Evolutionary conservation across 176 grass and related monocot genomes (phyloP).

Genomic region (Oryza glaberrima): DNA sequence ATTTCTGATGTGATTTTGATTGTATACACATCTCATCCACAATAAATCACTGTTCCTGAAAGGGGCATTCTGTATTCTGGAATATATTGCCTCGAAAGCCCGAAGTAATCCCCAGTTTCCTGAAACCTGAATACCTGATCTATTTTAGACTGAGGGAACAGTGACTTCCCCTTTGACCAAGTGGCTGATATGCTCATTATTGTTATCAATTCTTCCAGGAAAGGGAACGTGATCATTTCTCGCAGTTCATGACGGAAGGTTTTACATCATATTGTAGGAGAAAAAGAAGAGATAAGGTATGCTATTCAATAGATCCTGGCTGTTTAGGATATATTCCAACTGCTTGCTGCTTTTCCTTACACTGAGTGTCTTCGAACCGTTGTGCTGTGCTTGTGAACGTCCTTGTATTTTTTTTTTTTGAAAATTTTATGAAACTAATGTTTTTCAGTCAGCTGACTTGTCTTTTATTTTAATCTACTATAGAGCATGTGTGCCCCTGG

Average conservation of each 20-base stretch:
- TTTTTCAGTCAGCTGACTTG: background rate
- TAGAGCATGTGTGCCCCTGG: background rate
- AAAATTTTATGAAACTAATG: constrained; percentile 5
- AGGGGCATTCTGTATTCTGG: constrained; percentile 8
- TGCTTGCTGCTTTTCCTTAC: constrained; percentile 20
- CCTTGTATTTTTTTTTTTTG: background rate
- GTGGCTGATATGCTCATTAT: background rate
- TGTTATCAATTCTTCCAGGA: constrained; percentile 55
- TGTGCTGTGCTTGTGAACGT: background rate
- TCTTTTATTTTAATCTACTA: background rate
- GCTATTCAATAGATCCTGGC: constrained; percentile 32
- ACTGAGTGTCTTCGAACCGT: background rate
- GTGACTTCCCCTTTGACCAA: constrained; percentile 25
- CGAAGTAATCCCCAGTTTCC: background rate
- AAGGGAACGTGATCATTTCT: constrained; percentile 97
- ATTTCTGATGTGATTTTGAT: constrained; percentile 3
- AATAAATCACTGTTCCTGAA: background rate
- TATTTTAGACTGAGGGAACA: constrained; percentile 28
- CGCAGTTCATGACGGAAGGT: constrained; percentile 92
- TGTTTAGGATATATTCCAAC: constrained; percentile 11
- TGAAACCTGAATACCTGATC: background rate
- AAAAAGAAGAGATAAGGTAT: constrained; percentile 99
- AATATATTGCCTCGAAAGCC: background rate
- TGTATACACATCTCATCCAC: background rate
- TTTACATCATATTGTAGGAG: constrained; percentile 96